Conservation (phyloP, 2,329 filamentous ascomycete species). For the Penicillium vulpinum region DNA sequence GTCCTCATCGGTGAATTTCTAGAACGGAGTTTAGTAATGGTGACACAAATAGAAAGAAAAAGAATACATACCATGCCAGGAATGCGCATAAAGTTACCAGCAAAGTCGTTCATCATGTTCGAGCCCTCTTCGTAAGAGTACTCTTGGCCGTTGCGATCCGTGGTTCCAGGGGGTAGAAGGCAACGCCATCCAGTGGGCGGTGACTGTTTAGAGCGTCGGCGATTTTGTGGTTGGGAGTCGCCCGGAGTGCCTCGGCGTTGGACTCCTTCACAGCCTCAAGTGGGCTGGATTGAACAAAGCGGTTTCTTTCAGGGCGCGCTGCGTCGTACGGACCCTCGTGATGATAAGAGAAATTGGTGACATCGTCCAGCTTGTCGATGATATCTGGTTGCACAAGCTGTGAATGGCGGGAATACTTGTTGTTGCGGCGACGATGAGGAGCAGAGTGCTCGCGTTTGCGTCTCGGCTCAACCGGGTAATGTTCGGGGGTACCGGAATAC, state of each 20-base stretch:
- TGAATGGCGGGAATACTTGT: slow-evolving; percentile 24
- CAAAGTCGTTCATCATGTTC: slow-evolving; percentile 71
- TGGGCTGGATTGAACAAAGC: slow-evolving; percentile 62
- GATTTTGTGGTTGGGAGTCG: slow-evolving; percentile 77
- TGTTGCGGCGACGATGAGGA: slow-evolving; percentile 19
- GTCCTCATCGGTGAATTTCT: slow-evolving; percentile 45
- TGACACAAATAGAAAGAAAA: not conserved
- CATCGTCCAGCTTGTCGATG: slow-evolving; percentile 76
- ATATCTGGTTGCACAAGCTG: slow-evolving; percentile 64
- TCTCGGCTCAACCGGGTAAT: slow-evolving; percentile 27
- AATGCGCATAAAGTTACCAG: slow-evolving; percentile 70
- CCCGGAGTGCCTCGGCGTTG: slow-evolving; percentile 74
- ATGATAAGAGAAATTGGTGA: slow-evolving; percentile 69
- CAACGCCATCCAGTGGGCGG: slow-evolving; percentile 77
- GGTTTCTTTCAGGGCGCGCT: slow-evolving; percentile 72
- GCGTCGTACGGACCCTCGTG: slow-evolving; percentile 91
- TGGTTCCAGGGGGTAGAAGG: slow-evolving; percentile 72
- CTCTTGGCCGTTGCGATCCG: slow-evolving; percentile 66
- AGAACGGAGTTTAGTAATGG: not conserved
- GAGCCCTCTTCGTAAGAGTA: slow-evolving; percentile 84
- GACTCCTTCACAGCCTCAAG: slow-evolving; percentile 72
- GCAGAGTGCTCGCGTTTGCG: slow-evolving; percentile 18
- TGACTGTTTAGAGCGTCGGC: slow-evolving; percentile 70
- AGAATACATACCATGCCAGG: slow-evolving; percentile 64
- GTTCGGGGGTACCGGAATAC: slow-evolving; percentile 28